Evolutionary conservation across 2,329 filamentous ascomycete species (phyloP).

Genomic region (Ophiostoma ips): DNA sequence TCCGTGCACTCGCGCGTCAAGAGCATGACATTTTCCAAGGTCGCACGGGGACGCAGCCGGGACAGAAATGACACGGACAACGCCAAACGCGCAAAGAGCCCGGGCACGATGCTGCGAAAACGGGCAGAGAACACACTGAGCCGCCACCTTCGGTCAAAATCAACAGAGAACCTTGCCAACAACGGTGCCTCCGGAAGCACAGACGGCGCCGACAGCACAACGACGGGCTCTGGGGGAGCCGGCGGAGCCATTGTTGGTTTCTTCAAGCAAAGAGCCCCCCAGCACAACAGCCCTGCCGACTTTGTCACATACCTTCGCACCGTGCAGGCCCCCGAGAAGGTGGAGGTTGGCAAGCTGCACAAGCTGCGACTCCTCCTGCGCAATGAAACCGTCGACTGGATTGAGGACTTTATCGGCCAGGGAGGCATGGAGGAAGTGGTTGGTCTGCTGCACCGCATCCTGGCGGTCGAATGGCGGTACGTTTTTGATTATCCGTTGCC

Average conservation of each 20-base stretch:
- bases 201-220: conserved; percentile 25
- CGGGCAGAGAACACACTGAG: conserved; percentile 44
- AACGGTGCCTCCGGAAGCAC: conserved; percentile 25
- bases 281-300: conserved; percentile 62
- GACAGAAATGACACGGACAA: conserved; percentile 5
- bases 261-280: conserved; percentile 58
- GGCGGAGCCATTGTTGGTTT: conserved; percentile 27
- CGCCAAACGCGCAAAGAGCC: conserved; percentile 30
- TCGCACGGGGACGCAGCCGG: conserved; percentile 20
- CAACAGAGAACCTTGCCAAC: conserved; percentile 52
- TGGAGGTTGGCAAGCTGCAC: conserved; percentile 91
- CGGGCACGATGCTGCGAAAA: conserved; percentile 60
- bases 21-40: conserved; percentile 64
- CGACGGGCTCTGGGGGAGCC: conserved; percentile 20
- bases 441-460: conserved; percentile 72
- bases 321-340: conserved; percentile 63
- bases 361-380: conserved; percentile 79
- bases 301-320: conserved; percentile 78
- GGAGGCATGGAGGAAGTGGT: conserved; percentile 91
- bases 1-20: conserved; percentile 51
- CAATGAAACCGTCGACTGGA: conserved; percentile 94
- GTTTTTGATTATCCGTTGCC: too few relatives aligned
- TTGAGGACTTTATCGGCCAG: conserved; percentile 76
- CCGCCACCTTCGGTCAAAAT: conserved; percentile 57
- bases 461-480: conserved; percentile 91